These are phyloP conservation scores for Wickerhamomyces silvicola DNA, from an alignment of 805 yeast species.

Conservation along the genomic window DNA sequence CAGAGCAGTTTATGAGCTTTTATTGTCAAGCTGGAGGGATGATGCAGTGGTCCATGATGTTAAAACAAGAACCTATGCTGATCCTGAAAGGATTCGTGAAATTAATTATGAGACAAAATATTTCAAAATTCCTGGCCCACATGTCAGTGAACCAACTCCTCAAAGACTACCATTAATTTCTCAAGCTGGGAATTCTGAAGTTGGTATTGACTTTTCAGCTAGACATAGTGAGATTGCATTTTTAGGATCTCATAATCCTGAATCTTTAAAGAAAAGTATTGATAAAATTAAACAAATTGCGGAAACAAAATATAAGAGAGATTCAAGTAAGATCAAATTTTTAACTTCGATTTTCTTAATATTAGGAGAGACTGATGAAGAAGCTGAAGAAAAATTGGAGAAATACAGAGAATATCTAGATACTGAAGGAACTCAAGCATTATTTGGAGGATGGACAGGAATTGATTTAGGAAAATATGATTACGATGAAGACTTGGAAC, in stretches of 20 bases:
- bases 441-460: conserved; percentile 37
- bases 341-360: conserved; percentile 28
- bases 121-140: conserved; percentile 26
- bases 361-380: conserved; percentile 32
- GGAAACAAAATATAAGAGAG: conserved; percentile 28
- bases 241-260: conserved; percentile 27
- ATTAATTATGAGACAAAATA: conserved; percentile 33
- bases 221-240: conserved; percentile 35
- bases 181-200: conserved; percentile 35
- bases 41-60: conserved; percentile 22
- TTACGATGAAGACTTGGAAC: too few species aligned
- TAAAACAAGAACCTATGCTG: conserved; percentile 22
- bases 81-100: conserved; percentile 30
- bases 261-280: conserved; percentile 21
- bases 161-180: conserved; percentile 37
- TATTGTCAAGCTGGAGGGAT: conserved; percentile 33
- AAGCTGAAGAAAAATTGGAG: conserved; percentile 27
- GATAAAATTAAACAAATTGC: conserved; percentile 27
- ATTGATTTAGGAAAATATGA: conserved; percentile 29
- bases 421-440: conserved; percentile 32
- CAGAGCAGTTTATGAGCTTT: conserved; percentile 30
- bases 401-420: conserved; percentile 25
- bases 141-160: conserved; percentile 33
- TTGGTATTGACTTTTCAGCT: conserved; percentile 36
- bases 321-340: conserved; percentile 29